Percentiles rank a stretch among this genome's conserved stretches.
phyloP scores from a whole-genome alignment of 331 rosid genomes.

The Stylosanthes scabra region DNA sequence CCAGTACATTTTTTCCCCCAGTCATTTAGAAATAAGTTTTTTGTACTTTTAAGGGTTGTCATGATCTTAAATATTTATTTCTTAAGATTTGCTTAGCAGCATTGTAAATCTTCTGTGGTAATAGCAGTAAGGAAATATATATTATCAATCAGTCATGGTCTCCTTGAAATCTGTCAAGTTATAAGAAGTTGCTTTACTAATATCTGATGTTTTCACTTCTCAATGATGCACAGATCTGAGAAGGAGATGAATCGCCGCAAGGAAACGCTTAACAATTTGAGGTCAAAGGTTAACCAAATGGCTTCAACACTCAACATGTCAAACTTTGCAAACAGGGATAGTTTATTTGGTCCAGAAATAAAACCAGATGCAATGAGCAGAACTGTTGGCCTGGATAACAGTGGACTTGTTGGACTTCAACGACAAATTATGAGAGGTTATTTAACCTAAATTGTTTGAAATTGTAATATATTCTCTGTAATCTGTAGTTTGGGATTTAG shows the following conservation, averaged over 20 bases:
- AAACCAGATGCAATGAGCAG: slow-evolving; percentile 81
- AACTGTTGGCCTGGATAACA: slow-evolving; percentile 83
- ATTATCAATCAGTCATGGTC: slow-evolving; percentile 23
- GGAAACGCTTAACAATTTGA: slow-evolving; percentile 75
- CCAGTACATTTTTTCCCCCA: background rate
- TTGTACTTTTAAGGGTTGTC: background rate
- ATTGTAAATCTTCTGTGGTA: slow-evolving; percentile 2
- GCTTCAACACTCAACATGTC: slow-evolving; percentile 87
- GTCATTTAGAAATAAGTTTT: slow-evolving; percentile 7
- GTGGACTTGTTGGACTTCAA: slow-evolving; percentile 86
- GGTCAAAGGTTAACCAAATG: slow-evolving; percentile 87
- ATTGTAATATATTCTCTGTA: slow-evolving; percentile 21
- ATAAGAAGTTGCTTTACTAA: slow-evolving; percentile 29
- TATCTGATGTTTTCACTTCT: slow-evolving; percentile 38
- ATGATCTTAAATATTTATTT: slow-evolving; percentile 23
- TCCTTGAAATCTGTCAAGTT: slow-evolving; percentile 1
- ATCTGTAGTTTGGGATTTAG: slow-evolving; percentile 23
- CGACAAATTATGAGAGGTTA: slow-evolving; percentile 89
- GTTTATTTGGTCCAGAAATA: slow-evolving; percentile 90
- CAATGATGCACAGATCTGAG: slow-evolving; percentile 66
- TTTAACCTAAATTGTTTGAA: slow-evolving; percentile 38
- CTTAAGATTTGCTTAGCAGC: background rate
- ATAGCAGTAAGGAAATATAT: slow-evolving; percentile 3
- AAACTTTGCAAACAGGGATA: slow-evolving; percentile 86
- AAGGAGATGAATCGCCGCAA: slow-evolving; percentile 98